Evolutionary conservation across 305 asterid species (phyloP).

Genomic region (Solanum chacoense): DNA sequence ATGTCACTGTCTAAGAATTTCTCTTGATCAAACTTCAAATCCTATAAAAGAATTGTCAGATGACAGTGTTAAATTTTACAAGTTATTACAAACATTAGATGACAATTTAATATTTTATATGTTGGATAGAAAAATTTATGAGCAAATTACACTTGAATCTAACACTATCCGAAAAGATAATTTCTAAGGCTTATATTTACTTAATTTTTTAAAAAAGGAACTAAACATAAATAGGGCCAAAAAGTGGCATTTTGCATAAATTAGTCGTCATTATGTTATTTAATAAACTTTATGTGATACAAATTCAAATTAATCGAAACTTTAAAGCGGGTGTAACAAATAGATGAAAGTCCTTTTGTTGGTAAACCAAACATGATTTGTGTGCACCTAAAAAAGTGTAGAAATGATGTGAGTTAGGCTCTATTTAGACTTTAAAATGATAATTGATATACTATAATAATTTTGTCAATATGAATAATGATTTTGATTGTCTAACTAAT

Average conservation of each 20-base stretch:
- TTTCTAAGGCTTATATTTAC: neutral
- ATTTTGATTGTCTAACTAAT: neutral
- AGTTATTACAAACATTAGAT: too few relatives aligned
- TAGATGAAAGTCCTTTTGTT: neutral
- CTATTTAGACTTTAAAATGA: neutral
- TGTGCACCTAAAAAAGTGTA: neutral
- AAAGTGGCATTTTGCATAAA: neutral
- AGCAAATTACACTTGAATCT: neutral
- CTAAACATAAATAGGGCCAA: neutral
- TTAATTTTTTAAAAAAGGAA: accelerated
- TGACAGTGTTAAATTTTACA: too few relatives aligned
- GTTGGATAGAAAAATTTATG: neutral
- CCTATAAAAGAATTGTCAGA: too few relatives aligned
- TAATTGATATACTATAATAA: neutral
- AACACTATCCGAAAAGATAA: neutral
- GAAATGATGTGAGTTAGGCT: neutral
- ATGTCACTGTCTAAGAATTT: neutral
- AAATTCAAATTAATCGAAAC: neutral
- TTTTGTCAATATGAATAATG: neutral
- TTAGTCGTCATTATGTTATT: too few relatives aligned
- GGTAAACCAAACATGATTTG: neutral
- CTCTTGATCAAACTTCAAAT: too few relatives aligned
- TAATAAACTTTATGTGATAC: neutral
- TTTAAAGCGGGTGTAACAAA: too few relatives aligned
- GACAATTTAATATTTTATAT: neutral